Conservation (phyloP, 1,139 yeast genomes). For the Saccharomyces hybrid region DNA sequence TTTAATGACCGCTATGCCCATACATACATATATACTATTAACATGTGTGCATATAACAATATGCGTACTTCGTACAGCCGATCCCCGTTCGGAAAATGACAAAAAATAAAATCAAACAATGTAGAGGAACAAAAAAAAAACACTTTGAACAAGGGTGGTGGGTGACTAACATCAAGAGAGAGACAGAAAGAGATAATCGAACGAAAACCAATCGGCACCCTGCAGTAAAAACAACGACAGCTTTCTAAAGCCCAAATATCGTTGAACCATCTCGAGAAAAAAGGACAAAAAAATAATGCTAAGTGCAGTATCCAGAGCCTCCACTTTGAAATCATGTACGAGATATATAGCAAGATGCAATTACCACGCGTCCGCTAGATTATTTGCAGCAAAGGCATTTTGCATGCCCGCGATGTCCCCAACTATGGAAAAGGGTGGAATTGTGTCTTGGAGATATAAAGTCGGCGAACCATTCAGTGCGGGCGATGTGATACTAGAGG, state of each 20-base stretch:
- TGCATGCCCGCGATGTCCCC: constrained; percentile 99
- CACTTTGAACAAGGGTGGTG: neutral
- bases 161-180: neutral
- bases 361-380: constrained; percentile 18
- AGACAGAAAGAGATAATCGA: neutral
- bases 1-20: neutral
- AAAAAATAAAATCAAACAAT: neutral
- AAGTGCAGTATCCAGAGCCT: neutral
- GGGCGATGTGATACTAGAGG: constrained; percentile 83
- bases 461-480: constrained; percentile 70
- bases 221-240: neutral
- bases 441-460: constrained; percentile 85
- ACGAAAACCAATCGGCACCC: neutral
- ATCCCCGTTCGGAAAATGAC: neutral
- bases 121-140: neutral
- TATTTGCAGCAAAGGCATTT: constrained; percentile 47
- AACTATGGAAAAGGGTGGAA: constrained; percentile 94
- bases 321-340: constrained; percentile 6
- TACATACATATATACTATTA: too few relatives aligned
- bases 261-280: neutral
- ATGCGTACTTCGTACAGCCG: too few relatives aligned
- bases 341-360: constrained; percentile 8
- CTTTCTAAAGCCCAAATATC: neutral
- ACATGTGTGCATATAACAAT: neutral
- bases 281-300: neutral